phyloP scores from a whole-genome alignment of 1,284 basidiomycete genomes.

The Moniliella sp. region DNA sequence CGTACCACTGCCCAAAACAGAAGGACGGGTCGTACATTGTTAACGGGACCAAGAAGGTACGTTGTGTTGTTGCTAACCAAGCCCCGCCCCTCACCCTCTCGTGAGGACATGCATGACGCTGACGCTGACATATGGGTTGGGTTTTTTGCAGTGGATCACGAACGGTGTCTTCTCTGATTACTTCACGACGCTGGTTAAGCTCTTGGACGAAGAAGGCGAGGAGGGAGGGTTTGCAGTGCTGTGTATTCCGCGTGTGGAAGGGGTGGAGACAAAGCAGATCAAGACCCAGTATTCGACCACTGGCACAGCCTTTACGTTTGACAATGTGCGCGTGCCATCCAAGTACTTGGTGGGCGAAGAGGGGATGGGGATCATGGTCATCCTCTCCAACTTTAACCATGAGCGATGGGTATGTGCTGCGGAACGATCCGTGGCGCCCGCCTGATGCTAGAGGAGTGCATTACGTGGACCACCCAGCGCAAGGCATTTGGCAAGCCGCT shows the following conservation, averaged over 20 bases:
- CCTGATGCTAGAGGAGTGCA: slow-evolving; percentile 20
- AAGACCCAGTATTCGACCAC: slow-evolving; percentile 38
- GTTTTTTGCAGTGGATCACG: slow-evolving; percentile 1
- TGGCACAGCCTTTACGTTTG: slow-evolving; percentile 43
- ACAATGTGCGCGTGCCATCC: slow-evolving; percentile 65
- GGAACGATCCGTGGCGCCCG: slow-evolving; percentile 44
- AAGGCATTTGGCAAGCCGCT: slow-evolving; percentile 41
- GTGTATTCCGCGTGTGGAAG: slow-evolving; percentile 40
- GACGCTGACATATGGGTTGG: too few species aligned
- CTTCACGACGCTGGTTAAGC: slow-evolving; percentile 38
- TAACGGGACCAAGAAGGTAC: slow-evolving; percentile 29
- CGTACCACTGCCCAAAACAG: slow-evolving; percentile 55
- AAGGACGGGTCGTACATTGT: slow-evolving; percentile 49
- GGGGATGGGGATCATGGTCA: slow-evolving; percentile 58
- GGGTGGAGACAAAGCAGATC: slow-evolving; percentile 59
- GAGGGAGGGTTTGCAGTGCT: slow-evolving; percentile 54
- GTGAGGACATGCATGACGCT: too few species aligned
- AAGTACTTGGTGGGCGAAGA: slow-evolving; percentile 61
- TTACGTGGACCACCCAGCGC: slow-evolving; percentile 32
- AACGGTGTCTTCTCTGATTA: slow-evolving; percentile 46
- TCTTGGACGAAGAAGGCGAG: slow-evolving; percentile 40
- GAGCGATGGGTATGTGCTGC: slow-evolving; percentile 48
- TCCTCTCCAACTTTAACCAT: slow-evolving; percentile 38
- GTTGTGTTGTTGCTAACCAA: not conserved
- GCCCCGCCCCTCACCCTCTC: not conserved